These are phyloP conservation scores for Candida yuanshanica DNA, from an alignment of 805 yeast species.

Conservation along the genomic window DNA sequence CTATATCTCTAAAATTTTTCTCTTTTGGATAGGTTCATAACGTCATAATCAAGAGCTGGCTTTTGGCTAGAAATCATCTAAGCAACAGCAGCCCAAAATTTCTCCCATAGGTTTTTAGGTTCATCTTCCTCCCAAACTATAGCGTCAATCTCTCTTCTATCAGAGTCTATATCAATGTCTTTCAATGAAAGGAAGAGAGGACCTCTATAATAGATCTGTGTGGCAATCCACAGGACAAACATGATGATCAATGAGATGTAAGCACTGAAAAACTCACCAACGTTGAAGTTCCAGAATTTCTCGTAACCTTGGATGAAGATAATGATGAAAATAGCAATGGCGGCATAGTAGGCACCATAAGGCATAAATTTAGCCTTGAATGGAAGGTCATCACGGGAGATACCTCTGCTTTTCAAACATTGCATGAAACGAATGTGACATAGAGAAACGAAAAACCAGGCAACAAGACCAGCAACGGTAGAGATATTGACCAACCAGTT, in stretches of 20 bases:
- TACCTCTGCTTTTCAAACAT: conserved; percentile 56
- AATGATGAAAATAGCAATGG: conserved; percentile 47
- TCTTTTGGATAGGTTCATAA: background rate
- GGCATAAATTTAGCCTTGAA: conserved; percentile 72
- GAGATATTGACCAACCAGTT: conserved; percentile 69
- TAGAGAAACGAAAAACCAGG: conserved; percentile 65
- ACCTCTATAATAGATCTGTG: conserved; percentile 48
- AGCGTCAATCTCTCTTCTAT: conserved; percentile 27
- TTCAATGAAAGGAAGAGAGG: conserved; percentile 31
- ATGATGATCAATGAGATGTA: conserved; percentile 67
- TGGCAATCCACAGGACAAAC: conserved; percentile 46
- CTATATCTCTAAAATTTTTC: background rate
- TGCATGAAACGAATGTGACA: conserved; percentile 71
- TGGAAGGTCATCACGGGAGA: conserved; percentile 64
- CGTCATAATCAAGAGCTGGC: too few species aligned
- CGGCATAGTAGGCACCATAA: conserved; percentile 57
- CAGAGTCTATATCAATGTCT: conserved; percentile 23
- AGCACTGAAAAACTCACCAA: conserved; percentile 60
- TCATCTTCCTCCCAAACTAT: conserved; percentile 51
- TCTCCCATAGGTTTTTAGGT: conserved; percentile 50
- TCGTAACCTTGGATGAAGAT: conserved; percentile 69
- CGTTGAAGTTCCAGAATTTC: conserved; percentile 46
- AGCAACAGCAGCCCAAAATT: conserved; percentile 37
- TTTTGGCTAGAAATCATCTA: background rate
- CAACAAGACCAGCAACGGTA: conserved; percentile 68